Evolutionary conservation across 768 basidiomycete genomes (phyloP).

Genomic region (Phaeolepiota aurea): DNA sequence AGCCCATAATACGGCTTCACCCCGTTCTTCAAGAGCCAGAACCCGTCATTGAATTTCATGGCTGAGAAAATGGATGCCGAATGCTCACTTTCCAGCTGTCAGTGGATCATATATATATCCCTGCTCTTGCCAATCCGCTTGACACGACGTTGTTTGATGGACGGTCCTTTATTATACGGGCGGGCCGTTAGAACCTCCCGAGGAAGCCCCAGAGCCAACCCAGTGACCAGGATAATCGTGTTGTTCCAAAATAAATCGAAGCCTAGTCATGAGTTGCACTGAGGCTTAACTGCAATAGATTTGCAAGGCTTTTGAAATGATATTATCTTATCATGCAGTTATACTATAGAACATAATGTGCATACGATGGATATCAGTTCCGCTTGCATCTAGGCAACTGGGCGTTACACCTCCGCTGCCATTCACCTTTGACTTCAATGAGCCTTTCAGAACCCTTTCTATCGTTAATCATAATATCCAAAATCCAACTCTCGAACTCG

Average conservation of each 20-base stretch:
- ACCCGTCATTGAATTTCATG: constrained; percentile 72
- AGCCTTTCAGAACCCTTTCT: constrained; percentile 7
- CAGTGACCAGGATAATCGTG: no score
- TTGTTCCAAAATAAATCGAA: no score
- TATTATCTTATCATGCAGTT: no score
- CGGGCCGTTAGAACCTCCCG: constrained; percentile 14
- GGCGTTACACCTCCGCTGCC: constrained; percentile 10
- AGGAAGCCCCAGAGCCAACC: background rate
- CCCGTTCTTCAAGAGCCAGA: constrained; percentile 59
- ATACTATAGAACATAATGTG: no score
- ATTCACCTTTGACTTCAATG: constrained; percentile 12
- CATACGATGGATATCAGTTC: no score
- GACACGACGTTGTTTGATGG: no score
- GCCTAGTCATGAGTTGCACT: no score
- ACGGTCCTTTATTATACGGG: background rate
- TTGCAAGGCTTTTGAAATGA: no score
- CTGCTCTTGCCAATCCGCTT: no score
- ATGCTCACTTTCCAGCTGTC: no score
- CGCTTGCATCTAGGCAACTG: constrained; percentile 11
- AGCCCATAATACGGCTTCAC: constrained; percentile 54
- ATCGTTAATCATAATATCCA: constrained; percentile 10
- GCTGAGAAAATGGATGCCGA: background rate
- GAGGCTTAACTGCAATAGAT: no score
- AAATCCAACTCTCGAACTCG: constrained; percentile 14
- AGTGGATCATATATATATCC: no score